Evolutionary conservation across 495 filamentous ascomycete genomes (phyloP).

Genomic region (Penicillium subrubescens): DNA sequence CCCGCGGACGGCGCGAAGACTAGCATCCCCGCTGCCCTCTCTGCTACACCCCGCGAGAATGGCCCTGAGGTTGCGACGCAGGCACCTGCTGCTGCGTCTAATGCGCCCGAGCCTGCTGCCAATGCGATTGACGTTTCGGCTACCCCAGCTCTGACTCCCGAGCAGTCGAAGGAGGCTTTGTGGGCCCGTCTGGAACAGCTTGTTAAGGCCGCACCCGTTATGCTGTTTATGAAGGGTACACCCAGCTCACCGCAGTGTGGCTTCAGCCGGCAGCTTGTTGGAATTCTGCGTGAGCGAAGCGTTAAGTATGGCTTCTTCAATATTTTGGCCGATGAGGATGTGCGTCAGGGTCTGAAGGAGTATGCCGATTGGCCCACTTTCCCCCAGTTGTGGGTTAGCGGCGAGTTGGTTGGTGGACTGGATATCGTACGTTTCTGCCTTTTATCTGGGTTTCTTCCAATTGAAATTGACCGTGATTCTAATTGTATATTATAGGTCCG

Average conservation of each 20-base stretch:
- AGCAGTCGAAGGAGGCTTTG: conserved; percentile 75
- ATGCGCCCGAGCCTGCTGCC: conserved; percentile 40
- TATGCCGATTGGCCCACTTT: conserved; percentile 98
- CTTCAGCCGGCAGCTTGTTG: conserved; percentile 88
- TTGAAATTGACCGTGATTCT: conserved; percentile 8
- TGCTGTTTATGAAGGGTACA: conserved; percentile 89
- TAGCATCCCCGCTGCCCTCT: conserved; percentile 55
- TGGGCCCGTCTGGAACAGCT: conserved; percentile 73
- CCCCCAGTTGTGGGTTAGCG: conserved; percentile 83
- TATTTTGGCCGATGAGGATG: conserved; percentile 95
- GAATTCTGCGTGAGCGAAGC: conserved; percentile 78
- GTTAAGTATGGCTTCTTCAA: conserved; percentile 99
- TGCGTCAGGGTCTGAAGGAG: conserved; percentile 91
- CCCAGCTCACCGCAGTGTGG: conserved; percentile 91
- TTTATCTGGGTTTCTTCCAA: background rate
- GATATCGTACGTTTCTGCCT: conserved; percentile 77
- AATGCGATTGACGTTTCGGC: conserved; percentile 32
- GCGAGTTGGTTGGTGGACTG: conserved; percentile 86
- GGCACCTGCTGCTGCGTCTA: conserved; percentile 46
- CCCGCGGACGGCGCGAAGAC: conserved; percentile 32
- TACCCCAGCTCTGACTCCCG: conserved; percentile 43
- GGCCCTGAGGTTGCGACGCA: conserved; percentile 40
- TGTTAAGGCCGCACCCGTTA: conserved; percentile 92
- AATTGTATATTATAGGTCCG: conserved; percentile 63
- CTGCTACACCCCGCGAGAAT: conserved; percentile 47